Base-by-base conservation (phyloP, 768 basidiomycete genomes). In the Suillus discolor region DNA sequence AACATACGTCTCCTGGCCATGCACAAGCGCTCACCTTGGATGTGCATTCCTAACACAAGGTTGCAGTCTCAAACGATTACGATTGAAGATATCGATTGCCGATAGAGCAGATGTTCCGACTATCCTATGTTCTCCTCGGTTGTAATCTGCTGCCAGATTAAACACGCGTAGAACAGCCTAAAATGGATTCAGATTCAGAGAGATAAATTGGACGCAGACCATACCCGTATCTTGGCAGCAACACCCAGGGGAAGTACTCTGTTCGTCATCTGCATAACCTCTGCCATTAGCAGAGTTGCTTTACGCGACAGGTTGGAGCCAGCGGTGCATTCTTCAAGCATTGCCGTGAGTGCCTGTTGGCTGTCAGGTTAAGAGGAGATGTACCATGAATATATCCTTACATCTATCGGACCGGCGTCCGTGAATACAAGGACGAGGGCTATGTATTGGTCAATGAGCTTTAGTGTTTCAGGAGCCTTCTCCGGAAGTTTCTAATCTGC, bases 381-480 rank as follows among this genome's bases (percentile, higher is more conserved):
- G 16, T 2, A 0, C 11, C 38, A 31, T 16, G 31, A 28, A 42
- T 51, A 63, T 53, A 57, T 67, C 76, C 86, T 67, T 66, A 96
- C 97, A 76, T 98, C 95, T 55, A 95, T 79, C 1, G 99, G 79
- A 25, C 97, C 97, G 15, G 94, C 91, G 70, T 94, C 91, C 4
- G 90, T 87, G 65, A 99, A 88, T 3, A 97, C 87, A 18, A 92
- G 81, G 8, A 98, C 82, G 6, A 99, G 81, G 0, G 92, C 92
- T 60, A 96, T 86, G 73, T 95, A 99, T 72, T 99, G 97, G 71
- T 98, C 96, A 2, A 95, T 91, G 31, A 99, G 77, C 72, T 92
- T 96, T 54, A 95, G 80, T 6, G 85, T 84, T 66, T 84, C 84
- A 42, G 81, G 78, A 3, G 77, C 71, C 62, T 83, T 82, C 64